Evolutionary conservation across 768 basidiomycete genomes (phyloP).

Genomic region (Kwoniella sp.): DNA sequence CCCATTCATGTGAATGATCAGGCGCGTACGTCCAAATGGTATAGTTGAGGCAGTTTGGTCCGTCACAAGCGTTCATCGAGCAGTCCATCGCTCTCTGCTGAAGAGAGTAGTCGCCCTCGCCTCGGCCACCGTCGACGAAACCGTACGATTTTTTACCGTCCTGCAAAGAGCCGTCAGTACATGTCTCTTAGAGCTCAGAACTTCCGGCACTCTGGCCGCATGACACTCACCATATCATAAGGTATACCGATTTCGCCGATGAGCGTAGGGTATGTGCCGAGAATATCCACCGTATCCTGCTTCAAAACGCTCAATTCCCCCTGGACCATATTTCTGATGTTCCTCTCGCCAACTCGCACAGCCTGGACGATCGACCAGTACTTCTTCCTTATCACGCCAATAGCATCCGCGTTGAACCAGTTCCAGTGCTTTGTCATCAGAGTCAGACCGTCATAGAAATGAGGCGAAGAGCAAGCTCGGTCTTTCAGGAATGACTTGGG

Average conservation of each 20-base stretch:
- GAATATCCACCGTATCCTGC: slow-evolving; percentile 68
- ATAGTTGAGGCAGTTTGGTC: slow-evolving; percentile 57
- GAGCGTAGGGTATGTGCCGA: slow-evolving; percentile 73
- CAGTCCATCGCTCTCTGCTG: slow-evolving; percentile 71
- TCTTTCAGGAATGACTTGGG: slow-evolving; percentile 42
- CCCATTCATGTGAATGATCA: slow-evolving; percentile 82
- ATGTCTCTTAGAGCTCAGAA: too few relatives aligned
- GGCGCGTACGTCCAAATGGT: slow-evolving; percentile 59
- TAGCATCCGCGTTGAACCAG: slow-evolving; percentile 74
- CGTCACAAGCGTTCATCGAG: slow-evolving; percentile 58
- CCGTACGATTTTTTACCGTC: slow-evolving; percentile 84
- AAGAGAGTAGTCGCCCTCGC: slow-evolving; percentile 71
- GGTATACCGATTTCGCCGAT: slow-evolving; percentile 80
- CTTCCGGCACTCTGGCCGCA: too few relatives aligned
- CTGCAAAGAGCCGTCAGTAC: slow-evolving; percentile 48
- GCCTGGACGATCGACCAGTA: slow-evolving; percentile 62
- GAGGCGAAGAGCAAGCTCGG: slow-evolving; percentile 44
- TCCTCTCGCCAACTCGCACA: slow-evolving; percentile 76
- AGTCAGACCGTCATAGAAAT: slow-evolving; percentile 57
- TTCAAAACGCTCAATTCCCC: slow-evolving; percentile 80
- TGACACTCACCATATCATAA: slow-evolving; percentile 53
- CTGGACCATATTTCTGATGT: slow-evolving; percentile 78
- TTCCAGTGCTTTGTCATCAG: slow-evolving; percentile 56
- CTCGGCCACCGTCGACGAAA: slow-evolving; percentile 65
- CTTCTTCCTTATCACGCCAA: slow-evolving; percentile 80